Conservation (phyloP, 176 grass and related monocot species). For the Bolboschoenus planiculmis region DNA sequence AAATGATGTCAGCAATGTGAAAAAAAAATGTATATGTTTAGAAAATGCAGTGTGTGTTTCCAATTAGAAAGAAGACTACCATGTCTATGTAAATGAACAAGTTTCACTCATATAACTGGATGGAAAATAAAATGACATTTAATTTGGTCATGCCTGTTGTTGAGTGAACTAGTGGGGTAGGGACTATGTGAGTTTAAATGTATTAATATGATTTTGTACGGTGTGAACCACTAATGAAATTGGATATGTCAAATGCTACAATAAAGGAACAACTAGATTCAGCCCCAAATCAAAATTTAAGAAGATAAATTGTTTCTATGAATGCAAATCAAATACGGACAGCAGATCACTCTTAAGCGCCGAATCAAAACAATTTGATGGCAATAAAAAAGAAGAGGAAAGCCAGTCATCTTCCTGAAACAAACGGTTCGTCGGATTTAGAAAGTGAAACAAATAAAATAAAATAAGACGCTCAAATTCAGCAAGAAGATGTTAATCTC, state of each 20-base stretch:
- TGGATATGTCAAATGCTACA: neutral
- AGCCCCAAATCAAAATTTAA: neutral
- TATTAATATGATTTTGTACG: neutral
- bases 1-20: constrained; percentile 1
- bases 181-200: neutral
- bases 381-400: neutral
- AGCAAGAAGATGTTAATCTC: neutral
- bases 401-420: neutral
- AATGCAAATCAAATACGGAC: neutral
- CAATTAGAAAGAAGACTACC: neutral
- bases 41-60: neutral
- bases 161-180: neutral
- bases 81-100: neutral
- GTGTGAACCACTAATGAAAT: too few relatives aligned
- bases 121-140: constrained; percentile 3
- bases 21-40: neutral
- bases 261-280: too few relatives aligned
- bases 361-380: neutral
- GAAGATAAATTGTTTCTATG: neutral
- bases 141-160: neutral
- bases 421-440: neutral
- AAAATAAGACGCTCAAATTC: neutral
- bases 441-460: neutral
- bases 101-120: neutral
- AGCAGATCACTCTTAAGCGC: neutral